Percentiles rank a stretch among this genome's conserved stretches.
These are phyloP conservation scores for Allium cepa DNA, from an alignment of 106 monocot species.

Conservation along the genomic window DNA sequence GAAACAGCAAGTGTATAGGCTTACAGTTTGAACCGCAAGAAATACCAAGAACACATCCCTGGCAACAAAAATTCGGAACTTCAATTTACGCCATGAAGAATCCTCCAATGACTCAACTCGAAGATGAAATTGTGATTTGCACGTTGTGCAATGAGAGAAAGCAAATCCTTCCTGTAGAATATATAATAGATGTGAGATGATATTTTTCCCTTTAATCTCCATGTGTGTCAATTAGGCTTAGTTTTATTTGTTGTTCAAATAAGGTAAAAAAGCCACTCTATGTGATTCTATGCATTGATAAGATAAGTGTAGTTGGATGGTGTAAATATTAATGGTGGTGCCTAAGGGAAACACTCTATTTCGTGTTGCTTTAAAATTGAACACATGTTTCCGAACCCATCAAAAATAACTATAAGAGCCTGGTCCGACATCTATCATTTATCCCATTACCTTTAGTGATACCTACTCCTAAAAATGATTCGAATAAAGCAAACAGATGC, in stretches of 20 bases:
- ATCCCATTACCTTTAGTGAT: too few species aligned
- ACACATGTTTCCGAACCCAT: too few species aligned
- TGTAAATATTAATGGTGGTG: background rate
- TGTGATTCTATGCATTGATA: background rate
- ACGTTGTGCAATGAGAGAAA: slow-evolving; percentile 98
- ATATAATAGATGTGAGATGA: background rate
- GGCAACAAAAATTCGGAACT: slow-evolving; percentile 84
- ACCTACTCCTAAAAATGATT: too few species aligned
- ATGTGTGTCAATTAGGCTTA: background rate
- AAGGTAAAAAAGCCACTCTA: background rate
- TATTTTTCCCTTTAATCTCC: background rate
- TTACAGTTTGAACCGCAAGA: slow-evolving; percentile 86
- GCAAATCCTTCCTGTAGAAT: slow-evolving; percentile 91
- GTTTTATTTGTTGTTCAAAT: background rate
- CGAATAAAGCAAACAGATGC: background rate
- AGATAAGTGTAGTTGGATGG: background rate
- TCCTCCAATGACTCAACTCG: slow-evolving; percentile 70
- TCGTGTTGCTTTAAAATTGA: too few species aligned
- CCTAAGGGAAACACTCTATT: too few species aligned
- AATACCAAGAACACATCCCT: slow-evolving; percentile 94
- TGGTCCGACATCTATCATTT: too few species aligned
- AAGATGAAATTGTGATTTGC: slow-evolving; percentile 96
- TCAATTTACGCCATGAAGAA: slow-evolving; percentile 70
- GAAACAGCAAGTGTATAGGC: slow-evolving; percentile 10
- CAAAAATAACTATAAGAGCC: too few species aligned